phyloP scores from a whole-genome alignment of 2,329 filamentous ascomycete genomes.

The Chalara sp. region DNA sequence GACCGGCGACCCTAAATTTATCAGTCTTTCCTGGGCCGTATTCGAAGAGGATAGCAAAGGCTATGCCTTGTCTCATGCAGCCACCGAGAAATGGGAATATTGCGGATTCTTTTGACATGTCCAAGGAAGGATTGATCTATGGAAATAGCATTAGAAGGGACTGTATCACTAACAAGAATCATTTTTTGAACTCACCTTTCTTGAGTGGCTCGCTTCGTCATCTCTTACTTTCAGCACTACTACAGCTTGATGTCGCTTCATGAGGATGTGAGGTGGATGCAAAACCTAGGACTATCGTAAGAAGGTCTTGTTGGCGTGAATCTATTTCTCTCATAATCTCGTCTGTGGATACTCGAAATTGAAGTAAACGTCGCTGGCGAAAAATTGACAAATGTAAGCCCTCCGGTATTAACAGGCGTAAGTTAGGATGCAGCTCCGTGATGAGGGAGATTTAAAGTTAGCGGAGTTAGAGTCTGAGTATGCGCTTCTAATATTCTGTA shows the following conservation, averaged over 20 bases:
- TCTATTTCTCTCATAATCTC: constrained; percentile 42
- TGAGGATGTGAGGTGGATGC: constrained; percentile 41
- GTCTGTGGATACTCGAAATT: constrained; percentile 41
- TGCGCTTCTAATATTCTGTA: constrained; percentile 27
- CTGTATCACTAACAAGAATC: too few species aligned
- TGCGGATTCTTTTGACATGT: too few species aligned
- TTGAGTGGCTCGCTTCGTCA: constrained; percentile 89
- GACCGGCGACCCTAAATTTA: too few species aligned
- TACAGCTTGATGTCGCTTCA: constrained; percentile 74
- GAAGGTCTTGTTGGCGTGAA: constrained; percentile 45
- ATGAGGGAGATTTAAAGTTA: constrained; percentile 7
- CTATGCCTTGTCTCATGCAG: too few species aligned
- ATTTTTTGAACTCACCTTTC: constrained; percentile 53
- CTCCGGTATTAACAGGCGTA: constrained; percentile 39
- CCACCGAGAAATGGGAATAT: too few species aligned
- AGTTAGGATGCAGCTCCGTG: constrained; percentile 24
- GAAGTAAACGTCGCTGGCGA: constrained; percentile 47
- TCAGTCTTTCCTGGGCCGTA: too few species aligned
- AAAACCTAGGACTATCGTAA: constrained; percentile 55
- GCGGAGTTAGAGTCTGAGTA: constrained; percentile 19
- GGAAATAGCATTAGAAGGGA: too few species aligned
- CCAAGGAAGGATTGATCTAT: too few species aligned
- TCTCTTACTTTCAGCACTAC: constrained; percentile 55
- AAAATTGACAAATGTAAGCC: constrained; percentile 61
- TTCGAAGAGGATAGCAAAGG: too few species aligned